Evolutionary conservation across 768 basidiomycete genomes (phyloP).

Genomic region (Scleroderma citrinum): DNA sequence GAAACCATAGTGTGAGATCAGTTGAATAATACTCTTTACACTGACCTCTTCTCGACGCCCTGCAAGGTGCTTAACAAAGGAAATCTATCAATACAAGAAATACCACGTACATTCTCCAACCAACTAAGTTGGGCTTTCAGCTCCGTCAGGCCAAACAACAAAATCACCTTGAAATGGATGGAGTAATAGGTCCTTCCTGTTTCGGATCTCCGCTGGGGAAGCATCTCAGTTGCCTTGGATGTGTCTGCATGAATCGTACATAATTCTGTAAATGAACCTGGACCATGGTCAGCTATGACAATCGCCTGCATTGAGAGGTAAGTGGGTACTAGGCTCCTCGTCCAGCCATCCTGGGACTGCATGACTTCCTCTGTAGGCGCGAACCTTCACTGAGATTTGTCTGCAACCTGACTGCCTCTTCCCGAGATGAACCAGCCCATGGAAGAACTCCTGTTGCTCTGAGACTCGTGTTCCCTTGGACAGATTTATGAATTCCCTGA

Average conservation of each 20-base stretch:
- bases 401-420: too few species aligned
- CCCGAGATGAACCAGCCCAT: too few species aligned
- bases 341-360: constrained; percentile 32
- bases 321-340: constrained; percentile 2
- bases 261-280: constrained; percentile 27
- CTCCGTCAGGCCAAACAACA: constrained; percentile 50
- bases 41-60: constrained; percentile 35
- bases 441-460: constrained; percentile 40
- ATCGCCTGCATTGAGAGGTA: background rate
- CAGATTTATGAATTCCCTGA: constrained; percentile 3
- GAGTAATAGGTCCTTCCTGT: constrained; percentile 19
- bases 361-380: constrained; percentile 25
- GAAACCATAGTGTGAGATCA: background rate
- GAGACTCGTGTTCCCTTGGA: constrained; percentile 38
- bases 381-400: constrained; percentile 26
- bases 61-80: constrained; percentile 10
- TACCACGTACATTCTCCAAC: constrained; percentile 41
- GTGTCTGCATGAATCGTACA: constrained; percentile 31
- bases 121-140: constrained; percentile 47
- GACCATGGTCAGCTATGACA: background rate
- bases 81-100: background rate
- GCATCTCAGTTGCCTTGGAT: constrained; percentile 20
- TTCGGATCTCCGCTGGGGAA: constrained; percentile 11
- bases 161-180: constrained; percentile 30
- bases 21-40: background rate